Evolutionary conservation across 257 asterid genomes (phyloP).

Genomic region (Petrea volubilis): DNA sequence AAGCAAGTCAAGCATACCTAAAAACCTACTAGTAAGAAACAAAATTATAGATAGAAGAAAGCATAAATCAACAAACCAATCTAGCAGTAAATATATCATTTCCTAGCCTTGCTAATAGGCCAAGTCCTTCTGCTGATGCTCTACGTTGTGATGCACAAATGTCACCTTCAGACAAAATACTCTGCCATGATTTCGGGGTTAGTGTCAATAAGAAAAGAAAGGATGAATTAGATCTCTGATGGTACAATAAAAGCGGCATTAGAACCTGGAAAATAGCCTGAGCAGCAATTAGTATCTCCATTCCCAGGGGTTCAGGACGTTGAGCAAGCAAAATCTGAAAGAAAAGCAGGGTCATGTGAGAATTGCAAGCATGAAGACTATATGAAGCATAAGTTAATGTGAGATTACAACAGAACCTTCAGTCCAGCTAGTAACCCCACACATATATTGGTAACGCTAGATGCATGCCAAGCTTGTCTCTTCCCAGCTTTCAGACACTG

Average conservation of each 20-base stretch:
- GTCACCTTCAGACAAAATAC: constrained; percentile 92
- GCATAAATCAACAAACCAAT: constrained; percentile 62
- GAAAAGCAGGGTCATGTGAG: constrained; percentile 30
- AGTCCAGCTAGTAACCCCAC: constrained; percentile 95
- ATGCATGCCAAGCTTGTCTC: constrained; percentile 82
- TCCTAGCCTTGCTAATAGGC: constrained; percentile 95
- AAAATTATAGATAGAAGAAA: constrained; percentile 22
- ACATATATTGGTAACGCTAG: constrained; percentile 86
- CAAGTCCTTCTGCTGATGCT: constrained; percentile 98
- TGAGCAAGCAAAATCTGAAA: constrained; percentile 76
- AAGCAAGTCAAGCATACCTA: neutral
- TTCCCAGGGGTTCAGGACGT: constrained; percentile 82
- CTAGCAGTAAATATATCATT: constrained; percentile 92
- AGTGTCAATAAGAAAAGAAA: constrained; percentile 23
- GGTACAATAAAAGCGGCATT: constrained; percentile 21
- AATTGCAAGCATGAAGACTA: constrained; percentile 26
- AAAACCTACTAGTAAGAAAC: neutral
- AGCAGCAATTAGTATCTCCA: constrained; percentile 75
- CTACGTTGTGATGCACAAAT: constrained; percentile 94
- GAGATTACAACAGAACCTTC: constrained; percentile 59
- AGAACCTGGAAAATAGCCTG: constrained; percentile 94
- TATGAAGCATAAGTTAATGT: neutral
- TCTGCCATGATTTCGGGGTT: constrained; percentile 52
- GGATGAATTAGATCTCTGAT: constrained; percentile 6
- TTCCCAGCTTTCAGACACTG: constrained; percentile 88